Base-by-base conservation (phyloP, 306 rosid species). In the Rubus idaeus region DNA sequence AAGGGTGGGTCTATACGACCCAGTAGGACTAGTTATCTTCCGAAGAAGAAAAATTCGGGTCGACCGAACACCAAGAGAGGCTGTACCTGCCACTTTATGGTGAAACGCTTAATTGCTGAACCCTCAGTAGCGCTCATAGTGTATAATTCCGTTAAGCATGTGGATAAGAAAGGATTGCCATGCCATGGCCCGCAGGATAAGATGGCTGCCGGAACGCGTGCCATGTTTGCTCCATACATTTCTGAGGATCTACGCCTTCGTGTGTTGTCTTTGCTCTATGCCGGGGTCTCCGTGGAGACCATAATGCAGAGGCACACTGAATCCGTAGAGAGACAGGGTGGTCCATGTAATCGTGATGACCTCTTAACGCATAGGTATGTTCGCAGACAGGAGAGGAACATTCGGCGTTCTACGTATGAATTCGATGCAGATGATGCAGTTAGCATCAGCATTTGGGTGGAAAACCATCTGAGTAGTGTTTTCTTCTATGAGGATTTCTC, bases 271-370 rank as follows among this genome's bases (percentile, higher is more conserved):
- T 89, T 90, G 67, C 84, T 95, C 47, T 62, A 92, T 66, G 96
- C 89, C 26, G 97, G 98, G 63, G 98, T 92, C 68, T 92, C 97
- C 73, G 96, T 92, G 81, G 98, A 95, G 87, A 90, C 92, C 49
- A 95, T 95, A 83, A 95, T 95, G 97, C 93, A 95, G 77, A 92
- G 97, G 51, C 98, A 95, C 79, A 88, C 81, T 82, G 96, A 95
- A 79, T 84, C 92, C 5, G 97, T 95, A 66, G 91, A 87, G 88
- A 89, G 69, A 77, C 97, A 92, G 68, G 97, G 97, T 64, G 98
- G 98, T 77, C 97, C 98, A 53, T 75, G 83, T 77, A 92, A 92
- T 75, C 91, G 96, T 57, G 98, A 95, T 76, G 98, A 95, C 84
- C 98, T 90, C 83, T 83, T 95, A 88, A 90, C 93, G 30, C 97